Evolutionary conservation across 139 green algal species (phyloP).

Genomic region (Haematococcus sp.): DNA sequence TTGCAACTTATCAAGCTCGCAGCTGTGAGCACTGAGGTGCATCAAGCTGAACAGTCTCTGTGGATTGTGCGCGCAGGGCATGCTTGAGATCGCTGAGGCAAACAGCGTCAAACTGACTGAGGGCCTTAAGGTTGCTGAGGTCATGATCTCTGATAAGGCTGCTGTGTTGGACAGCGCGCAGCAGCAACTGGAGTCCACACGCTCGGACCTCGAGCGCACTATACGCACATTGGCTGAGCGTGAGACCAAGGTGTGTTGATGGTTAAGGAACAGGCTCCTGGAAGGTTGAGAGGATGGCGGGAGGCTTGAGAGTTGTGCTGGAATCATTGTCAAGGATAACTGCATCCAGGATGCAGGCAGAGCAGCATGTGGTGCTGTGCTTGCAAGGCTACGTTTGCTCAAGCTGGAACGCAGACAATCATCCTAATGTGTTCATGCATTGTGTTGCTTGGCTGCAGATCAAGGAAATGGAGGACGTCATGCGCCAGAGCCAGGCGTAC

Average conservation of each 20-base stretch:
- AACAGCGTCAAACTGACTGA: slow-evolving; percentile 23
- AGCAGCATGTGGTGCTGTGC: no score
- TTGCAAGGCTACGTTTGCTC: no score
- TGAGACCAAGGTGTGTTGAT: slow-evolving; percentile 32
- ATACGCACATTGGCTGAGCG: slow-evolving; percentile 18
- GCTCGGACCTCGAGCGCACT: slow-evolving; percentile 21
- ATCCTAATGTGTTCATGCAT: background rate
- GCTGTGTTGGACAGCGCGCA: slow-evolving; percentile 3
- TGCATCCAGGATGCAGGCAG: no score
- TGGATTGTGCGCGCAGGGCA: slow-evolving; percentile 11
- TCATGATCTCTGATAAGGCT: background rate
- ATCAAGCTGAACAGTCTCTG: no score
- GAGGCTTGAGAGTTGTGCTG: no score
- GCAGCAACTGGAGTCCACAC: slow-evolving; percentile 13
- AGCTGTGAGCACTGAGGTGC: no score
- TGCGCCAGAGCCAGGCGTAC: slow-evolving; percentile 51
- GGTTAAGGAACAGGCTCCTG: no score
- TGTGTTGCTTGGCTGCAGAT: slow-evolving; percentile 25
- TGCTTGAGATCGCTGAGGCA: slow-evolving; percentile 18
- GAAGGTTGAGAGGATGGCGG: no score
- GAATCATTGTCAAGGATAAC: no score
- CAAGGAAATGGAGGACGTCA: slow-evolving; percentile 49
- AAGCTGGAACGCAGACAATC: no score
- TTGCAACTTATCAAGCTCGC: no score
- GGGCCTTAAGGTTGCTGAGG: slow-evolving; percentile 19